Base-by-base conservation (phyloP, 1,139 yeast species). In the Maudiozyma humilis region DNA sequence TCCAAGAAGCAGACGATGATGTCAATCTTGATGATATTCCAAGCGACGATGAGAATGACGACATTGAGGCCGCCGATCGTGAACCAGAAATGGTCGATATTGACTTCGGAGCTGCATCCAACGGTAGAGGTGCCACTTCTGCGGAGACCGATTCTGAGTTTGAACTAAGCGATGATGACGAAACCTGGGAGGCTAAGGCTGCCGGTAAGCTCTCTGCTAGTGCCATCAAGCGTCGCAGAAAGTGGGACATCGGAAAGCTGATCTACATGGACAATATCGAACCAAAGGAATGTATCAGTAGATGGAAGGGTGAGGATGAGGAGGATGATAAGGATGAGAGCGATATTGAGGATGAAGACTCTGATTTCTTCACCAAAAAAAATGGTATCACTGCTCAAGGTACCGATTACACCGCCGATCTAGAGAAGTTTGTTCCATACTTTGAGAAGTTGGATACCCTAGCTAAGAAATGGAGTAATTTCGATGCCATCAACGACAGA, bases 171-270 rank as follows among this genome's bases (percentile, higher is more conserved):
- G 69, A 60, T 12, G 63, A 63, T 17, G 76, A 65, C 18, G 78
- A 75, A 47, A 75, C 70, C 44, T 75, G 75, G 67, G 57, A 56
- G 43, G 61, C 65, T 41, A 48, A 60, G 3, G 60, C 77, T 27
- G 83, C 83, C 2, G 58, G 68, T 4, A 75, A 67, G 51, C 61
- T 76, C 25, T 66, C 64, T 45, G 30, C 41, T 3, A 75, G 76
- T 4, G 67, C 64, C 63, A 44, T 40, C 2, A 47, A 44, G 14
- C 54, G 51, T 38, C 53, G 51, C 13, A 77, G 70, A 67, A 65
- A 70, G 49, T 85, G 94, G 89, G 85, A 91, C 61, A 77, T 91
- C 49, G 80, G 83, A 56, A 86, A 84, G 59, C 68, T 91, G 45
- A 68, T 91, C 10, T 91, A 91, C 61, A 72, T 83, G 76, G 78